Evolutionary conservation across 2,329 filamentous ascomycete genomes (phyloP).

Genomic region (Triangularia verruculosa): DNA sequence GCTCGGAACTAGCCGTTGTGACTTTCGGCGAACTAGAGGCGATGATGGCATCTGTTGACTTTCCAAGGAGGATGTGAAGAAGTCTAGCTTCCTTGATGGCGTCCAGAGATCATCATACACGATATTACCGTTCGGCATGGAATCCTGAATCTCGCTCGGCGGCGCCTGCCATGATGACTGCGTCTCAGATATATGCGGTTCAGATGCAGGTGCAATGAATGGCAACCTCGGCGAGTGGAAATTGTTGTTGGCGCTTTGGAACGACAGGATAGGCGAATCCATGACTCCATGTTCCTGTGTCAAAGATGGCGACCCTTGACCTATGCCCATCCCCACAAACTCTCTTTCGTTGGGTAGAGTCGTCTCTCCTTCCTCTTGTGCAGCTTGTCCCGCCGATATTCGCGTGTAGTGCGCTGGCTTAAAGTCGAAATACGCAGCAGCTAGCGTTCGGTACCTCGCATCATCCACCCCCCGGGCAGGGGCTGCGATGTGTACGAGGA

Average conservation of each 20-base stretch:
- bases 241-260: slow-evolving; percentile 33
- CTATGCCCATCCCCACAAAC: not conserved
- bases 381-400: not conserved
- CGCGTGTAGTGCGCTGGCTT: slow-evolving; percentile 27
- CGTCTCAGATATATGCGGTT: slow-evolving; percentile 18
- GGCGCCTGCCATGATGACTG: slow-evolving; percentile 42
- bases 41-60: slow-evolving; percentile 6
- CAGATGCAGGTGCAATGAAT: no score
- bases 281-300: slow-evolving; percentile 12
- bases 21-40: not conserved
- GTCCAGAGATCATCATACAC: slow-evolving; percentile 39
- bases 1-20: not conserved
- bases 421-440: slow-evolving; percentile 51
- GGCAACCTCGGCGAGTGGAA: slow-evolving; percentile 24
- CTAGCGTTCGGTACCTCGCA: slow-evolving; percentile 46
- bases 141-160: slow-evolving; percentile 54
- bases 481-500: slow-evolving; percentile 55
- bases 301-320: not conserved
- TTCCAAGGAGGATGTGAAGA: slow-evolving; percentile 42
- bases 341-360: not conserved
- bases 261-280: slow-evolving; percentile 31
- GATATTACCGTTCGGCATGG: slow-evolving; percentile 43
- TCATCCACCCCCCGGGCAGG: slow-evolving; percentile 49
- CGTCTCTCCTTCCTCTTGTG: not conserved
- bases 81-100: slow-evolving; percentile 50